Evolutionary conservation across 2,329 filamentous ascomycete genomes (phyloP).

Genomic region (Phyllosticta paracitricarpa): DNA sequence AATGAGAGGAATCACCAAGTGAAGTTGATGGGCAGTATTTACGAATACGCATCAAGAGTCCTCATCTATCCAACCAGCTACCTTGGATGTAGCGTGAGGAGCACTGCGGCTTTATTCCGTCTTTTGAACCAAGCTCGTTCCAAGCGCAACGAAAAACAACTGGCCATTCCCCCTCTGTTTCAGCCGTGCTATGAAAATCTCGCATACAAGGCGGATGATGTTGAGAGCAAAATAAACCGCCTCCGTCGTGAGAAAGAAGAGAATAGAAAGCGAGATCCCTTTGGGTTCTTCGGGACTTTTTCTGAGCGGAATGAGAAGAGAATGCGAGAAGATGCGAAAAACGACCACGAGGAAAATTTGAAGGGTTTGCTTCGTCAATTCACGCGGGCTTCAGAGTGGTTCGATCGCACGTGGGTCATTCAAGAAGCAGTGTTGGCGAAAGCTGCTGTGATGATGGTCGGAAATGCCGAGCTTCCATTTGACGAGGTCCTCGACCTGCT

Average conservation of each 20-base stretch:
- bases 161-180: background rate
- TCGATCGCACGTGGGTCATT: background rate
- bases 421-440: background rate
- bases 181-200: no score
- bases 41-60: slow-evolving; percentile 3
- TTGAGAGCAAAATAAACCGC: no score
- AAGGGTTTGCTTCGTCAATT: background rate
- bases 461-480: background rate
- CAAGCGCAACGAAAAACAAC: background rate
- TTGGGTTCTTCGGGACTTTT: no score
- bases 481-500: background rate
- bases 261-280: no score
- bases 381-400: background rate
- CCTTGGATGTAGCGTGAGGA: background rate
- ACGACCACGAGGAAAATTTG: no score
- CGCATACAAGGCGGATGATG: no score
- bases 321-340: no score
- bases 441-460: background rate
- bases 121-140: background rate
- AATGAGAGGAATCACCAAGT: slow-evolving; percentile 1
- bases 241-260: no score
- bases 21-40: background rate
- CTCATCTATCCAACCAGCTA: slow-evolving; percentile 14
- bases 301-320: no score
- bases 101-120: background rate